Evolutionary conservation across 139 green algal species (phyloP), one percentile per base, ranked within the genome.

Genomic region (Deuterostichococcus epilithicus): DNA sequence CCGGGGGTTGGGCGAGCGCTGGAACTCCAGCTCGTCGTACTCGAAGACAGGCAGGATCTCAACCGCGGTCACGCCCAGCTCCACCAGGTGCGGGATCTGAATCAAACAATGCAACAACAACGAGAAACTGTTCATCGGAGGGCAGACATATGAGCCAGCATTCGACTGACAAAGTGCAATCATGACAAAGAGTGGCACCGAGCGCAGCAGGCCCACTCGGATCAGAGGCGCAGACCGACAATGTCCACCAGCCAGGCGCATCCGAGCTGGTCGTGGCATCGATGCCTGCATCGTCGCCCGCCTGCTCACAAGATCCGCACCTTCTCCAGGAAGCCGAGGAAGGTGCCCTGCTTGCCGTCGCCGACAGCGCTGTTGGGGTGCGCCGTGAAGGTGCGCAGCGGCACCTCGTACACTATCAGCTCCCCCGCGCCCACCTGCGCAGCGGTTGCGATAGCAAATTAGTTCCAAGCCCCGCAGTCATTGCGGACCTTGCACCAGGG

Each of bases 31-130:
- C 87, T 98, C 94, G 70, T 98, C 93, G 52, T 91, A 98, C 81
- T 98, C 94, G 83, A 97, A 96, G 13, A 98, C 91, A 0, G 94
- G 94, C 78, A 98, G 84, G 60, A 98, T 85, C 87, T 98, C 94
- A 38, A 98, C 92, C 6, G 92, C 92, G 39, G 87, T 98, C 44
- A 98, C 79, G 8, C 94, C 92, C 39, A 97, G 86, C n/a, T 85
- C 81, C 42, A 81, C 52, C 5, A 97, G 83, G 80, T 96, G 90
- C 23, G 76, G 70, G 59, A 96, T 89, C 86, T 96, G 92, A 59
- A 69, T 22, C 5, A 23, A 68, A 3, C 42, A 18, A 66, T 37
- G 63, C 30, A 67, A 23, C 8, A 52, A 8, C 8, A 52, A 52
- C 8, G 42, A 23, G 8, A 8, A 52, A 52, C 13, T 52, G n/a